These are phyloP conservation scores for Pilasporangium apinafurcum DNA, from an alignment of 352 stramenopile genomes.

Conservation along the genomic window DNA sequence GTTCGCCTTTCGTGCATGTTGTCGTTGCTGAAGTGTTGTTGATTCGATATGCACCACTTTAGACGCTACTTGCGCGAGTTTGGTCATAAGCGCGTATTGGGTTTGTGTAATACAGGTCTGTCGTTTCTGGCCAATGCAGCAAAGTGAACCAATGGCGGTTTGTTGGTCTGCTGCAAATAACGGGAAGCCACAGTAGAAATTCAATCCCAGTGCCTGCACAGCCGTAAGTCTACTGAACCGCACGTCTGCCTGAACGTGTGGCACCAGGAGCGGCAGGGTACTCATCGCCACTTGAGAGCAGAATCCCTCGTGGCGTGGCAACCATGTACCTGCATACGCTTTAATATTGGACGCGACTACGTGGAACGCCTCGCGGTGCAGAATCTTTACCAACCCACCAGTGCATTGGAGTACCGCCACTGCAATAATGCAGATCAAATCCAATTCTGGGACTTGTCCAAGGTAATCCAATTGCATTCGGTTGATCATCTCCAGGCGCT, in stretches of 20 bases:
- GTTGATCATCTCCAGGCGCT: conserved; percentile 1
- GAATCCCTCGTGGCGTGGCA: conserved; percentile 49
- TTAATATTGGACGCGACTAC: conserved; percentile 34
- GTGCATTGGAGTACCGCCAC: conserved; percentile 46
- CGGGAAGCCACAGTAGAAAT: conserved; percentile 78
- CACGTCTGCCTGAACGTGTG: conserved; percentile 49
- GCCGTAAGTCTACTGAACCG: conserved; percentile 42
- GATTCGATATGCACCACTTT: conserved; percentile 31
- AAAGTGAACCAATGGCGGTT: conserved; percentile 55
- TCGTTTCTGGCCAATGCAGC: conserved; percentile 43
- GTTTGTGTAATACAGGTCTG: conserved; percentile 39
- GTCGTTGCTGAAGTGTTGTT: too few relatives aligned
- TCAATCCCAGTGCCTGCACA: conserved; percentile 22
- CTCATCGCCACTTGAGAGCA: conserved; percentile 56
- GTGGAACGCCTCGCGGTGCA: conserved; percentile 40
- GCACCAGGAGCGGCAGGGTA: conserved; percentile 48
- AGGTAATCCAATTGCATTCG: conserved; percentile 2
- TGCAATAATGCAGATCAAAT: conserved; percentile 56
- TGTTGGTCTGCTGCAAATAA: conserved; percentile 26
- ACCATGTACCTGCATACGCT: conserved; percentile 13
- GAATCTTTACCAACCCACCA: conserved; percentile 53
- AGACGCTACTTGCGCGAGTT: conserved; percentile 43
- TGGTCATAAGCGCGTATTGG: conserved; percentile 52
- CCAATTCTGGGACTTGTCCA: conserved; percentile 9
- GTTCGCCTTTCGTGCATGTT: too few relatives aligned